Conservation (phyloP, 1,284 basidiomycete species). For the Naganishia albida region DNA sequence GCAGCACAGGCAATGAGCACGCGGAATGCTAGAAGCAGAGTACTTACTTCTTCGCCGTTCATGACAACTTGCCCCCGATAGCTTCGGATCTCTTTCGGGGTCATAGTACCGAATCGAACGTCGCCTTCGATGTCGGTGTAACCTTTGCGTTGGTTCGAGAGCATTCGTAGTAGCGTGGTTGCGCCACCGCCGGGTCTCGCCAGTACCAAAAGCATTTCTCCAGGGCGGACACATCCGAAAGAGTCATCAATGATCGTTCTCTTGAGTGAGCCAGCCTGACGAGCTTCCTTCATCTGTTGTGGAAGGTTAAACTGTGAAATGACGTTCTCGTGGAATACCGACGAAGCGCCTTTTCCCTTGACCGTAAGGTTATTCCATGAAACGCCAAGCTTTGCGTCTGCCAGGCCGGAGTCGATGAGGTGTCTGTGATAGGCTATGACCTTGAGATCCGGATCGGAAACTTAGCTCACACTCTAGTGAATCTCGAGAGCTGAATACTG, state of each 20-base stretch:
- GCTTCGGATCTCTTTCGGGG: constrained; percentile 2
- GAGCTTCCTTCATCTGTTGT: constrained; percentile 1
- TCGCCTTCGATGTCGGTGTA: constrained; percentile 2
- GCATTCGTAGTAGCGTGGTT: not conserved
- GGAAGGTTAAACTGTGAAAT: constrained; percentile 4
- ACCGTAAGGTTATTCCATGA: constrained; percentile 8
- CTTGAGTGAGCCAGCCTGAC: constrained; percentile 1
- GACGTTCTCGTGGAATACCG: constrained; percentile 10
- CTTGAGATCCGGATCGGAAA: not conserved
- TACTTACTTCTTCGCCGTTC: constrained; percentile 11
- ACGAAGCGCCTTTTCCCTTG: not conserved
- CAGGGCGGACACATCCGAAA: constrained; percentile 9
- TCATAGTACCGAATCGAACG: constrained; percentile 6
- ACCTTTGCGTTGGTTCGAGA: constrained; percentile 1
- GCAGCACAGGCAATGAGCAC: not conserved
- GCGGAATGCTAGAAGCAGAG: too few relatives aligned
- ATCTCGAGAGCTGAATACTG: not conserved
- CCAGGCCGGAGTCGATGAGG: not conserved
- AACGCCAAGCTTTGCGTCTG: constrained; percentile 11
- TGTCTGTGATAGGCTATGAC: constrained; percentile 8
- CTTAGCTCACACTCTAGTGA: not conserved
- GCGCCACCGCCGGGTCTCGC: constrained; percentile 16
- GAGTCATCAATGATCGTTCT: constrained; percentile 6
- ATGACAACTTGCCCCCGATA: constrained; percentile 9
- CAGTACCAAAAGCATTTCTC: constrained; percentile 19